Evolutionary conservation across 768 basidiomycete genomes (phyloP).

Genomic region (Lentinula boryana): DNA sequence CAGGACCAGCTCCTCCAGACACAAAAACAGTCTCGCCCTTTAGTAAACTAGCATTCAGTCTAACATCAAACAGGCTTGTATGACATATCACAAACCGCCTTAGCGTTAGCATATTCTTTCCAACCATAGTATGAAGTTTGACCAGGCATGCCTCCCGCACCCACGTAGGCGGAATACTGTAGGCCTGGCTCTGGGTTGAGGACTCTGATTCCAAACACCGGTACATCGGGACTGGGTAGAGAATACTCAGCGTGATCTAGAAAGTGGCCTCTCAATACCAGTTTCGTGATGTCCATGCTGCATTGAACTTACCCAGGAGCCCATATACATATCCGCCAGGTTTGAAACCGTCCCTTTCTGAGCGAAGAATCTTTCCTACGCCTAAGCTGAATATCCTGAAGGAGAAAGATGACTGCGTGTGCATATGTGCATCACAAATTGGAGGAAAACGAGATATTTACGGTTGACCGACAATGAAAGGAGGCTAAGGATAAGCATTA

Average conservation of each 20-base stretch:
- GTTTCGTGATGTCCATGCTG: background rate
- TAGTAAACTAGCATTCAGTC: background rate
- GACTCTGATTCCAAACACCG: conserved; percentile 10
- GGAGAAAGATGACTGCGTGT: background rate
- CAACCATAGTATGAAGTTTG: conserved; percentile 20
- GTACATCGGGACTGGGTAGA: conserved; percentile 15
- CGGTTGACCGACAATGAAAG: conserved; percentile 13
- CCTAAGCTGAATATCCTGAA: conserved; percentile 9
- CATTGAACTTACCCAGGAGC: conserved; percentile 9
- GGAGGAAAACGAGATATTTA: conserved; percentile 5
- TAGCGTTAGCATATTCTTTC: conserved; percentile 15
- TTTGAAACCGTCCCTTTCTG: conserved; percentile 15
- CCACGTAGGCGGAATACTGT: conserved; percentile 44
- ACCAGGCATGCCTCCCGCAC: conserved; percentile 41
- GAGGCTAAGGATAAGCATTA: background rate
- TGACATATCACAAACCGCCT: conserved; percentile 6
- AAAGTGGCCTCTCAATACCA: background rate
- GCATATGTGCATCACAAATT: background rate
- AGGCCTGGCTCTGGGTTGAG: conserved; percentile 36
- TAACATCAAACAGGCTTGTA: background rate
- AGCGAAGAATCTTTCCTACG: conserved; percentile 21
- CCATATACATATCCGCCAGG: conserved; percentile 21
- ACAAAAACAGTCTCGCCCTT: conserved; percentile 39
- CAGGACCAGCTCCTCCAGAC: conserved; percentile 38
- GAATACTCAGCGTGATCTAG: conserved; percentile 27